Evolutionary conservation across 768 basidiomycete genomes (phyloP).

Genomic region (Termitomyces sp.): DNA sequence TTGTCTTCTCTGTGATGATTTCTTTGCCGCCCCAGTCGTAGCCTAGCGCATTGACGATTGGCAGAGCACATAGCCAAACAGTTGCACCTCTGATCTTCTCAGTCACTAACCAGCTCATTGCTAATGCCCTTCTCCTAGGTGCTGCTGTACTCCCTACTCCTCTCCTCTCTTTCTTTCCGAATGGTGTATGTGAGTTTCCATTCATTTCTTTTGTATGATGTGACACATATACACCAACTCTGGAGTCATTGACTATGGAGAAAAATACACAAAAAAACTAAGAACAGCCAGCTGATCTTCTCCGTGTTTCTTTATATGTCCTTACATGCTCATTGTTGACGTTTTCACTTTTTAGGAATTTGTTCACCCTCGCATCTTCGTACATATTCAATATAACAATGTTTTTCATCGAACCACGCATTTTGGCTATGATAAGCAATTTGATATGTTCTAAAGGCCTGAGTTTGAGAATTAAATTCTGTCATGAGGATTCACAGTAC

Average conservation of each 20-base stretch:
- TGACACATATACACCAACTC: constrained; percentile 37
- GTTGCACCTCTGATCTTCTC: constrained; percentile 53
- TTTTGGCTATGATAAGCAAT: not conserved
- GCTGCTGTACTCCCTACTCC: not conserved
- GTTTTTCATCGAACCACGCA: too few species aligned
- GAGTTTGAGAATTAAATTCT: too few species aligned
- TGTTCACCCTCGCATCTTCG: not conserved
- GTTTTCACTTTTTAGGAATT: not conserved
- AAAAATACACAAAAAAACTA: constrained; percentile 40
- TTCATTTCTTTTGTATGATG: constrained; percentile 29
- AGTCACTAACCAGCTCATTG: not conserved
- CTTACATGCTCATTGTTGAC: not conserved
- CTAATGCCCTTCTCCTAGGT: not conserved
- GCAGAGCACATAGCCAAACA: constrained; percentile 66
- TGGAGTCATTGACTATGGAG: constrained; percentile 42
- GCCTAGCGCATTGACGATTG: constrained; percentile 55
- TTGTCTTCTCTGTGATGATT: constrained; percentile 41
- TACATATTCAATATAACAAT: not conserved
- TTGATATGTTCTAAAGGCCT: too few species aligned
- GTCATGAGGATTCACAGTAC: too few species aligned
- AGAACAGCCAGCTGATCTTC: constrained; percentile 58
- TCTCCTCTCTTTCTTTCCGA: not conserved
- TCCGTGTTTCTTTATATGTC: not conserved
- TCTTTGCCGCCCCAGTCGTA: constrained; percentile 78
- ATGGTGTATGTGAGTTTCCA: constrained; percentile 8